phyloP scores from a whole-genome alignment of 2,329 filamentous ascomycete species.

The Grosmannia penicillata region DNA sequence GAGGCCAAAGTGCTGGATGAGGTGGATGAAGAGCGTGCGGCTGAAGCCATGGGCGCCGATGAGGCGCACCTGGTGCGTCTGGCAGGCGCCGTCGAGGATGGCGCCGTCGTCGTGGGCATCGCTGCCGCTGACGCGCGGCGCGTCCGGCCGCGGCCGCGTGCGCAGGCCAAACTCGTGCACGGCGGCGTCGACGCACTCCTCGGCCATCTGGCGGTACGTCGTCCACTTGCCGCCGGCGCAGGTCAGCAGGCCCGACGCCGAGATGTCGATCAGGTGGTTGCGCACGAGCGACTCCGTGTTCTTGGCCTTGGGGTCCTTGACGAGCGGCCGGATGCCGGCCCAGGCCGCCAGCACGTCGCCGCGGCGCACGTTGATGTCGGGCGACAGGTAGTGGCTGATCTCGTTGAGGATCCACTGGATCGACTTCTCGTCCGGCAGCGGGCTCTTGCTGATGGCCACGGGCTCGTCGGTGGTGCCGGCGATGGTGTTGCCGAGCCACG shows the following conservation, averaged over 20 bases:
- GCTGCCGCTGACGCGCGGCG: slow-evolving; percentile 53
- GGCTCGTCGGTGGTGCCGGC: slow-evolving; percentile 71
- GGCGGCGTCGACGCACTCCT: slow-evolving; percentile 71
- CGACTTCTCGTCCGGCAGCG: slow-evolving; percentile 59
- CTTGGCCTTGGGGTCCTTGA: slow-evolving; percentile 67
- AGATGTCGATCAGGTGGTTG: slow-evolving; percentile 66
- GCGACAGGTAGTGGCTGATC: slow-evolving; percentile 60
- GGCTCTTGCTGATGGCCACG: slow-evolving; percentile 51
- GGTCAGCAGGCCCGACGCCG: slow-evolving; percentile 59
- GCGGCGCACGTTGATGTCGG: slow-evolving; percentile 60
- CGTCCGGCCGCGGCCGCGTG: slow-evolving; percentile 24
- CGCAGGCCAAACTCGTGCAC: slow-evolving; percentile 49
- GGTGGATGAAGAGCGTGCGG: slow-evolving; percentile 83
- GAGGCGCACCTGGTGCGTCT: slow-evolving; percentile 59
- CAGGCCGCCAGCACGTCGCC: slow-evolving; percentile 68
- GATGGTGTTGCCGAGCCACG: slow-evolving; percentile 77
- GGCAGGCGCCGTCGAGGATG: slow-evolving; percentile 55
- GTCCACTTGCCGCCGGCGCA: slow-evolving; percentile 82
- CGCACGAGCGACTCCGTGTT: slow-evolving; percentile 74
- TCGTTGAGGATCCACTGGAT: slow-evolving; percentile 73
- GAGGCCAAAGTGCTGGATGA: slow-evolving; percentile 85
- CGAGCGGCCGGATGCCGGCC: slow-evolving; percentile 64
- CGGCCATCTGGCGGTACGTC: slow-evolving; percentile 78
- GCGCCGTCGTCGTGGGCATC: slow-evolving; percentile 56
- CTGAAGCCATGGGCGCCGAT: slow-evolving; percentile 67